Evolutionary conservation across 352 stramenopile genomes (phyloP), one percentile per base, ranked within the genome.

Genomic region (Phytopythium montanum): DNA sequence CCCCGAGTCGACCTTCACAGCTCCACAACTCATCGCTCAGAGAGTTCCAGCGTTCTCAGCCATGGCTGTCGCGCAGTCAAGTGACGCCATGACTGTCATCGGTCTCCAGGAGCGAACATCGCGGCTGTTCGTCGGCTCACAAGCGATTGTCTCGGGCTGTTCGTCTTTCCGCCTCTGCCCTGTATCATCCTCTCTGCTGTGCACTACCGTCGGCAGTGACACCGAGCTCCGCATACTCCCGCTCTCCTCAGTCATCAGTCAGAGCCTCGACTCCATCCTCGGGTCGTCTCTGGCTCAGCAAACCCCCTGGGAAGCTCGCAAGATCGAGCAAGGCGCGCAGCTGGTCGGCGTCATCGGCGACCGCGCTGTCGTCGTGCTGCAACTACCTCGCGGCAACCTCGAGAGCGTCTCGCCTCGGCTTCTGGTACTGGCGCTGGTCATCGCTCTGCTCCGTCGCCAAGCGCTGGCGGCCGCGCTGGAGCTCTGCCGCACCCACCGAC

Each of bases 371-470:
- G 81, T 90, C 6, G 66, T 92, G 54, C 64, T 92, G 34, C 81
- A 94, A 62, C 80, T 92, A 69, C 77, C 81, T 19, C 82, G 85
- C 12, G 85, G 85, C 33, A 94, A 94, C 33, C 61, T 94, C 1
- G 85, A 93, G 60, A 84, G 69, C 34, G 75, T 90, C 7, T 62
- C 73, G 28, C 85, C 85, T 10, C 70, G 81, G 6, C 52, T 90
- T 28, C 56, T 94, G 33, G 74, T 92, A 23, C 64, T 92, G 10
- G 64, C 69, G 16, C 70, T 90, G 2, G 68, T 67, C 0, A 53
- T 76, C 1, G 63, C 73, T 41, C 76, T 81, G 23, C 75, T 91
- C 36, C 56, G 75, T 41, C 46, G 59, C 18, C 59, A 54, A 10
- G 56, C 79, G 52, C 88, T 85, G 53, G 68, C 66, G 2, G 54